A percentile compares a stretch with the other conserved stretches of the same genome.
Evolutionary conservation across 2,329 filamentous ascomycete genomes (phyloP).

Genomic region (Trichoderma sp.): DNA sequence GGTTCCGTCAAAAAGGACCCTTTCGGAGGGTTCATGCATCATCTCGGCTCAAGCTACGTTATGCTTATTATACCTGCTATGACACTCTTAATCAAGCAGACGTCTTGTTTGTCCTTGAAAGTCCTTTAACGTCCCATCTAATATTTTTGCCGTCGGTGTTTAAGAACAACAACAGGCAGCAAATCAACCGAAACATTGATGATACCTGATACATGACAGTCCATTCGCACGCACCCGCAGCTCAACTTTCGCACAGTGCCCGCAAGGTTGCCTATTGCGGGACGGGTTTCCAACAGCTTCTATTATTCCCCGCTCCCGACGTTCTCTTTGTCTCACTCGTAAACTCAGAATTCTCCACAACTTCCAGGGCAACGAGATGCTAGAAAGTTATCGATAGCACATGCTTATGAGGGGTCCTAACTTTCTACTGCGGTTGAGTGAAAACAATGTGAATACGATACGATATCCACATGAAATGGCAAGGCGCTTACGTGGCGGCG

Average conservation of each 20-base stretch:
- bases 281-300: conserved; percentile 8
- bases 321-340: not conserved
- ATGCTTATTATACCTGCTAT: not conserved
- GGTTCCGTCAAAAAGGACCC: not conserved
- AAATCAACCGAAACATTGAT: not conserved
- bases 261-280: not conserved
- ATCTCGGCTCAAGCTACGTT: not conserved
- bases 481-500: not conserved
- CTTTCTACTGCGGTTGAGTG: not conserved
- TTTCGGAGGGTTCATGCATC: not conserved
- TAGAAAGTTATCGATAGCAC: not conserved
- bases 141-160: not conserved
- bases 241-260: not conserved
- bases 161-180: not conserved
- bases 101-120: not conserved
- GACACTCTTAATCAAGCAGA: not conserved
- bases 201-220: no score
- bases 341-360: conserved; percentile 23
- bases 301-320: conserved; percentile 16
- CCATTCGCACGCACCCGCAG: not conserved
- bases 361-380: conserved; percentile 27
- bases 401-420: not conserved
- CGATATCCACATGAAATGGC: not conserved
- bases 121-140: not conserved
- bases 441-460: not conserved